A percentile compares a stretch with the other conserved stretches of the same genome.
These are phyloP conservation scores for Lecanicillium sp. DNA, from an alignment of 2,329 filamentous ascomycete species.

Conservation along the genomic window DNA sequence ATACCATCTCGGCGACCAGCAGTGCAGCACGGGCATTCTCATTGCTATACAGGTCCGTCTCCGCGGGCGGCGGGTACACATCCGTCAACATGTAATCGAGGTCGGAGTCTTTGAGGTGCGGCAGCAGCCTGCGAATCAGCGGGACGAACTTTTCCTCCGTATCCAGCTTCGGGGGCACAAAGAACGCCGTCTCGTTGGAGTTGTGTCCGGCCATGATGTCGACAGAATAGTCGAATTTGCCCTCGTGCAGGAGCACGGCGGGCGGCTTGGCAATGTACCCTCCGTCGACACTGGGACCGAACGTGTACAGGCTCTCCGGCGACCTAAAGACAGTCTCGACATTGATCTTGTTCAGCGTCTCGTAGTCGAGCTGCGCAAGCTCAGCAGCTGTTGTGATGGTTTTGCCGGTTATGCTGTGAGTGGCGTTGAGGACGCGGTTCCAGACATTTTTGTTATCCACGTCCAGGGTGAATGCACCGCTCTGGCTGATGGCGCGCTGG, in stretches of 20 bases:
- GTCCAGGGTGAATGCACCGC: no score
- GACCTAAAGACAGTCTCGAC: constrained; percentile 7
- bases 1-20: constrained; percentile 31
- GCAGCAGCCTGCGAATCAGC: constrained; percentile 25
- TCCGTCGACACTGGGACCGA: constrained; percentile 27
- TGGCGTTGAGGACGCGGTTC: constrained; percentile 7
- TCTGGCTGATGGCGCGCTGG: constrained; percentile 8
- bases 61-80: constrained; percentile 8
- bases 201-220: constrained; percentile 26
- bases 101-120: constrained; percentile 10
- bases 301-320: constrained; percentile 17
- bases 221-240: constrained; percentile 19
- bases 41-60: constrained; percentile 2
- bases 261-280: constrained; percentile 21
- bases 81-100: constrained; percentile 32
- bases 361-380: constrained; percentile 3
- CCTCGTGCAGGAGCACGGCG: constrained; percentile 17
- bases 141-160: constrained; percentile 29
- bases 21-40: constrained; percentile 25
- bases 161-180: constrained; percentile 35
- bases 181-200: constrained; percentile 40
- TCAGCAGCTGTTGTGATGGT: constrained; percentile 8
- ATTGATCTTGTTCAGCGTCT: constrained; percentile 27
- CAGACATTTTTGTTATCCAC: constrained; percentile 6
- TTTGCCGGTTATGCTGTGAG: constrained; percentile 6